These are phyloP conservation scores for Aspergillus sp. DNA, from an alignment of 2,329 filamentous ascomycete genomes.

Conservation along the genomic window DNA sequence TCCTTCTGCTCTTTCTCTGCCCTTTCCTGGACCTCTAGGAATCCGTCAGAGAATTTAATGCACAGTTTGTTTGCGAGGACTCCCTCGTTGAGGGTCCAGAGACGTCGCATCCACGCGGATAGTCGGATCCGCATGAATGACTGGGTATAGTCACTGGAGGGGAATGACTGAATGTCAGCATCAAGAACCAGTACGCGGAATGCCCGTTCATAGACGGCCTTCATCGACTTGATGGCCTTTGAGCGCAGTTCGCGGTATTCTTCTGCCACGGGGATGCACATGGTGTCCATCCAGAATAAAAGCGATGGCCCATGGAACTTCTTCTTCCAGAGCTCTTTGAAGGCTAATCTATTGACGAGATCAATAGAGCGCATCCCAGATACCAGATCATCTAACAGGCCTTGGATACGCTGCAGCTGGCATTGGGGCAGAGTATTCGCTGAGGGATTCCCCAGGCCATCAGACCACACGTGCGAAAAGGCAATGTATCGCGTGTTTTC, in stretches of 20 bases:
- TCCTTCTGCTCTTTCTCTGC: not conserved
- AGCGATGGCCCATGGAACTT: constrained; percentile 7
- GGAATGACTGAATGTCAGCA: constrained; percentile 1
- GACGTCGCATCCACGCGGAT: constrained; percentile 10
- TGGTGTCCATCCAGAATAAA: constrained; percentile 8
- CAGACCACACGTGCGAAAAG: constrained; percentile 10
- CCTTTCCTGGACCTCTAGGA: constrained; percentile 1
- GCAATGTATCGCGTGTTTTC: constrained; percentile 3
- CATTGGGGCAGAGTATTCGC: constrained; percentile 2
- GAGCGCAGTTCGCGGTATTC: constrained; percentile 1
- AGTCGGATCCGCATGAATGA: constrained; percentile 7
- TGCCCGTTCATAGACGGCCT: constrained; percentile 5
- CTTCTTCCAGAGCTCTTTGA: constrained; percentile 6
- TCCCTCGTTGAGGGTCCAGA: constrained; percentile 9
- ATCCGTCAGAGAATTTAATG: constrained; percentile 2
- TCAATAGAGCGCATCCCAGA: constrained; percentile 1
- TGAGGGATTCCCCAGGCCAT: constrained; percentile 6
- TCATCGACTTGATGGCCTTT: constrained; percentile 6
- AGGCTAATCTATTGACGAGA: constrained; percentile 5
- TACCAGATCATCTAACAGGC: not conserved
- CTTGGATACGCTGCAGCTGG: constrained; percentile 1
- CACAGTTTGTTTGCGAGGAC: constrained; percentile 3
- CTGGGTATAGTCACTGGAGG: not conserved
- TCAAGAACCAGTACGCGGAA: constrained; percentile 7
- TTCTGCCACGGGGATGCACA: constrained; percentile 2